phyloP scores from a whole-genome alignment of 805 yeast species.

The Pichia nakasei region DNA sequence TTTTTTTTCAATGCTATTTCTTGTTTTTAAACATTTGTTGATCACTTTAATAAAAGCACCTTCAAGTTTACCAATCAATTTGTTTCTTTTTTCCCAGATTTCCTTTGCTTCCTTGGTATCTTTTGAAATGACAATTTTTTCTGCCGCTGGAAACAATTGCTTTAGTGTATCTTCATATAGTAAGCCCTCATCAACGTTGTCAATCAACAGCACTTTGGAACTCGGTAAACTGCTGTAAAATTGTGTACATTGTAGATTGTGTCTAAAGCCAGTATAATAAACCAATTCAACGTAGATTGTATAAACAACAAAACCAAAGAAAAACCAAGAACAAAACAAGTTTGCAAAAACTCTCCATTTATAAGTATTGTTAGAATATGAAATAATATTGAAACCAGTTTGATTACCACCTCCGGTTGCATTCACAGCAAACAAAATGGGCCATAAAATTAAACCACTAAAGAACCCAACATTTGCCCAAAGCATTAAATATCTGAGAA shows the following conservation, averaged over 20 bases:
- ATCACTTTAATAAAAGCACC: slow-evolving; percentile 53
- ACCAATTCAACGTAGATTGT: slow-evolving; percentile 67
- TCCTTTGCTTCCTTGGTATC: slow-evolving; percentile 49
- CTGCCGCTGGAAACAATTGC: slow-evolving; percentile 54
- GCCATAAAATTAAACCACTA: slow-evolving; percentile 52
- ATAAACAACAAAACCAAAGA: slow-evolving; percentile 57
- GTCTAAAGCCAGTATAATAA: slow-evolving; percentile 64
- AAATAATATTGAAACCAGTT: slow-evolving; percentile 54
- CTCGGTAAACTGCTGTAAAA: slow-evolving; percentile 59
- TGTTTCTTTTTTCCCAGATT: slow-evolving; percentile 52
- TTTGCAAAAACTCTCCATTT: slow-evolving; percentile 66
- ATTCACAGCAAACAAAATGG: slow-evolving; percentile 63
- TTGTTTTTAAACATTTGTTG: slow-evolving; percentile 48
- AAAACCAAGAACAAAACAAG: slow-evolving; percentile 66
- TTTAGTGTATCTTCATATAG: slow-evolving; percentile 41
- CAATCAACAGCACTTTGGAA: slow-evolving; percentile 64
- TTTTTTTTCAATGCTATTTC: slow-evolving; percentile 43
- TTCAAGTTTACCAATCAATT: slow-evolving; percentile 54
- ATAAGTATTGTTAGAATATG: slow-evolving; percentile 53
- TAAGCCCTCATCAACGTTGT: slow-evolving; percentile 49
- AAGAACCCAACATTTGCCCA: slow-evolving; percentile 43
- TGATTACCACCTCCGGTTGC: slow-evolving; percentile 55
- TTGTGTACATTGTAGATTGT: slow-evolving; percentile 65
- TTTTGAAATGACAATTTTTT: slow-evolving; percentile 54
- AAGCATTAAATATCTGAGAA: slow-evolving; percentile 52